Conservation (phyloP, 225 moss, liverwort and hornwort species). For the Thuidium tamariscinum region DNA sequence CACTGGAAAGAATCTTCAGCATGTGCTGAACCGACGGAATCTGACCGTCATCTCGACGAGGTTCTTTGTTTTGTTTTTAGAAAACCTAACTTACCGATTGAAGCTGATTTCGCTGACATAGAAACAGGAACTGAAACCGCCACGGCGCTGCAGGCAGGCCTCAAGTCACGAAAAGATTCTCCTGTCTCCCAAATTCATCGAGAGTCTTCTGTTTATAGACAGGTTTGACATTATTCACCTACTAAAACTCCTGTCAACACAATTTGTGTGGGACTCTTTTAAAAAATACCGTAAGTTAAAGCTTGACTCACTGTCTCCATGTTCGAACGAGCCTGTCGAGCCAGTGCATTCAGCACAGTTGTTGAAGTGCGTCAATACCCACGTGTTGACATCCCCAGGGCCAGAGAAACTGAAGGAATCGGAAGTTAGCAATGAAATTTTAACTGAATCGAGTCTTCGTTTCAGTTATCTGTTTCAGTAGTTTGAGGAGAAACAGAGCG, state of each 20-base stretch:
- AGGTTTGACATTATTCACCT: background rate
- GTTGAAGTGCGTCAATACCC: background rate
- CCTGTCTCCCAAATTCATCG: background rate
- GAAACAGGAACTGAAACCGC: background rate
- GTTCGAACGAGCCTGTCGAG: background rate
- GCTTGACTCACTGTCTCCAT: background rate
- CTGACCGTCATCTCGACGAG: background rate
- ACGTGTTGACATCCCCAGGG: background rate
- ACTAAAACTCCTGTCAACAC: background rate
- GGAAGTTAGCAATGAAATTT: too few relatives aligned
- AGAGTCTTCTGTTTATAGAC: background rate
- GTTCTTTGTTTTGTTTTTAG: background rate
- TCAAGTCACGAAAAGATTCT: background rate
- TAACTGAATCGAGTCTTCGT: too few relatives aligned
- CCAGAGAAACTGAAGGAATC: too few relatives aligned
- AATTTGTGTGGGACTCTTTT: background rate
- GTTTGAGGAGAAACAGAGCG: background rate
- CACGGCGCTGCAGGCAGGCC: background rate
- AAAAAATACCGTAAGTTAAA: background rate
- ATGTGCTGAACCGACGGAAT: background rate
- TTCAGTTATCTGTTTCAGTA: too few relatives aligned
- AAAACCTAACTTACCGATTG: background rate
- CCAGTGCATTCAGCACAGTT: background rate
- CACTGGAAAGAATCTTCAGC: background rate
- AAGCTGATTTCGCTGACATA: background rate